Evolutionary conservation across 2,329 filamentous ascomycete genomes (phyloP).

Genomic region (Colletotrichum abscissum): DNA sequence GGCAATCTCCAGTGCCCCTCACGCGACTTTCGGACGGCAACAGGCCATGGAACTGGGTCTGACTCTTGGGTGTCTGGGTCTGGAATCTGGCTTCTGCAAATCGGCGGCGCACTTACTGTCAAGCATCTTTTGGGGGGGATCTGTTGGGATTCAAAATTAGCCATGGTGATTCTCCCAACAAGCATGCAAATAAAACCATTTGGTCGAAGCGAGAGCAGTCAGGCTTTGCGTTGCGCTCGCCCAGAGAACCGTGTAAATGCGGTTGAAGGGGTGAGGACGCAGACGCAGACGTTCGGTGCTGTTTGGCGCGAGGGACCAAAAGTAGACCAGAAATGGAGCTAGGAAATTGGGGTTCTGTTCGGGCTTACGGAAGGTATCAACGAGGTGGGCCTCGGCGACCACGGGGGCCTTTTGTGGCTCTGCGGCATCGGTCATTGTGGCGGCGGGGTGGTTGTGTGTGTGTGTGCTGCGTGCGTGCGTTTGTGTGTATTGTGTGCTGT

Average conservation of each 20-base stretch:
- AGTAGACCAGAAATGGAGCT: background rate
- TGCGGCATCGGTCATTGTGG: slow-evolving; percentile 57
- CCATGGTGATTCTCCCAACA: slow-evolving; percentile 26
- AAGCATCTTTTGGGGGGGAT: slow-evolving; percentile 75
- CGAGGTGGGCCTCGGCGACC: slow-evolving; percentile 80
- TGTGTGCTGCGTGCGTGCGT: slow-evolving; percentile 28
- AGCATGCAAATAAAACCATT: background rate
- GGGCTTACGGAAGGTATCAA: slow-evolving; percentile 76
- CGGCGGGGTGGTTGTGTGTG: slow-evolving; percentile 23
- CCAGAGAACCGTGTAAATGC: background rate
- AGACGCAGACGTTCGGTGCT: background rate
- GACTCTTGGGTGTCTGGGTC: background rate
- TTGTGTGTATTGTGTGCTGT: slow-evolving; percentile 36
- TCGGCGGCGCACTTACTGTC: slow-evolving; percentile 64
- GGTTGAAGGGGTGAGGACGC: no score
- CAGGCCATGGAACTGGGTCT: slow-evolving; percentile 6
- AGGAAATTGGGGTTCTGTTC: slow-evolving; percentile 28
- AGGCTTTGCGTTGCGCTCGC: background rate
- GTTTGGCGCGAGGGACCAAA: slow-evolving; percentile 3
- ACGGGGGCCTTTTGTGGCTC: slow-evolving; percentile 63
- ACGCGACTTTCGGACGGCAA: slow-evolving; percentile 32
- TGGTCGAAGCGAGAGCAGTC: background rate
- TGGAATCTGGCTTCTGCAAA: slow-evolving; percentile 19
- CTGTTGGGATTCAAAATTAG: slow-evolving; percentile 48
- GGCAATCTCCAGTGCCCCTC: slow-evolving; percentile 31